Conservation (phyloP, 306 rosid species). For the Inga laurina region DNA sequence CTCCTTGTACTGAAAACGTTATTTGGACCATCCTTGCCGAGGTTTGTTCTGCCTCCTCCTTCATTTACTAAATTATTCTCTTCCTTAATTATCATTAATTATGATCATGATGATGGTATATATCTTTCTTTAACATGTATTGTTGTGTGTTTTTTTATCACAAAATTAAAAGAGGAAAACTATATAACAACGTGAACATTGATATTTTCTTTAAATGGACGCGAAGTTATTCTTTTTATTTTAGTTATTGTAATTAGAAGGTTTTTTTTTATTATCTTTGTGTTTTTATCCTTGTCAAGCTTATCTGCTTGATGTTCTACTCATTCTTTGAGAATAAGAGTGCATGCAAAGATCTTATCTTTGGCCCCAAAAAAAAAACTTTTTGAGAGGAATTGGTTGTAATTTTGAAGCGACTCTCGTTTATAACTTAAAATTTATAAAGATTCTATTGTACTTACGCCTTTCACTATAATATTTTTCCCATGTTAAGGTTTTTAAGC, state of each 20-base stretch:
- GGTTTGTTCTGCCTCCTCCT: slow-evolving; percentile 18
- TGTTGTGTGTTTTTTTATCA: too few relatives aligned
- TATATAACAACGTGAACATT: too few relatives aligned
- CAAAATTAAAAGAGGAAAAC: too few relatives aligned
- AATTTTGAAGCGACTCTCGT: not conserved
- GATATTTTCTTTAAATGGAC: not conserved
- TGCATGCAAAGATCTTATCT: not conserved
- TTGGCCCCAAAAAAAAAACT: too few relatives aligned
- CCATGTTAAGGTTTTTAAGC: not conserved
- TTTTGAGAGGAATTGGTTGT: not conserved
- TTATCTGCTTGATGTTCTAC: too few relatives aligned
- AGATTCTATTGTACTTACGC: too few relatives aligned
- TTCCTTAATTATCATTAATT: too few relatives aligned
- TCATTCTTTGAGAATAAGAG: too few relatives aligned
- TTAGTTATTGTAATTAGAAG: not conserved
- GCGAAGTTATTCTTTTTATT: not conserved
- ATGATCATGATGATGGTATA: too few relatives aligned
- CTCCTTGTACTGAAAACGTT: slow-evolving; percentile 71
- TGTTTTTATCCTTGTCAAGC: not conserved
- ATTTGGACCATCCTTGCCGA: slow-evolving; percentile 53
- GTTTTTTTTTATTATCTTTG: not conserved
- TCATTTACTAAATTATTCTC: too few relatives aligned
- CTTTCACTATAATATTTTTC: not conserved
- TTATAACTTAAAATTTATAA: too few relatives aligned
- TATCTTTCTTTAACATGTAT: too few relatives aligned